Conservation (phyloP, 116 monocot species). For the Phalaenopsis hybrid region DNA sequence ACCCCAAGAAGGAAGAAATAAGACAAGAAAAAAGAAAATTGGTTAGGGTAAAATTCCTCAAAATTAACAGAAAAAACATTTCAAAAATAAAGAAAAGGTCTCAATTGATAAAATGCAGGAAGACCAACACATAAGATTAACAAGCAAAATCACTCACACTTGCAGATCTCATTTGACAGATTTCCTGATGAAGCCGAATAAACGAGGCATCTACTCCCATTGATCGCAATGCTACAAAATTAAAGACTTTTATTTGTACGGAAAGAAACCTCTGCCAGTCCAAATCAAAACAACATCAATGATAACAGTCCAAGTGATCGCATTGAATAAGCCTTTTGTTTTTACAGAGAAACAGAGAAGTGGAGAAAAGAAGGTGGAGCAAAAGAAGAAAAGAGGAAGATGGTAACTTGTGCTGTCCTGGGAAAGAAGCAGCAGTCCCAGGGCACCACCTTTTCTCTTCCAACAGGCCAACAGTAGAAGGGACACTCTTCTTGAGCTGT, state of each 20-base stretch:
- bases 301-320: constrained; percentile 3
- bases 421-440: constrained; percentile 19
- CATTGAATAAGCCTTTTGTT: not conserved
- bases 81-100: not conserved
- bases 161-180: constrained; percentile 34
- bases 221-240: constrained; percentile 5
- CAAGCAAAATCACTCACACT: constrained; percentile 24
- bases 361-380: not conserved
- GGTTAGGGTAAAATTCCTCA: not conserved
- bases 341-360: not conserved
- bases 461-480: constrained; percentile 4
- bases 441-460: constrained; percentile 29
- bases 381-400: not conserved
- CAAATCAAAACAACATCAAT: constrained; percentile 6
- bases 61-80: not conserved
- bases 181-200: not conserved
- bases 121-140: not conserved
- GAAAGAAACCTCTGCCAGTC: not conserved
- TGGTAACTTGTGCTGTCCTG: constrained; percentile 13
- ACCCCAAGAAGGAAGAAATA: not conserved
- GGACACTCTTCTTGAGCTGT: not conserved
- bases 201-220: constrained; percentile 3
- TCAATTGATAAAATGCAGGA: not conserved
- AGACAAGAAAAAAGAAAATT: not conserved
- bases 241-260: not conserved